Base-by-base conservation (phyloP, 2,329 filamentous ascomycete genomes). In the Stachybotrys echinatus region DNA sequence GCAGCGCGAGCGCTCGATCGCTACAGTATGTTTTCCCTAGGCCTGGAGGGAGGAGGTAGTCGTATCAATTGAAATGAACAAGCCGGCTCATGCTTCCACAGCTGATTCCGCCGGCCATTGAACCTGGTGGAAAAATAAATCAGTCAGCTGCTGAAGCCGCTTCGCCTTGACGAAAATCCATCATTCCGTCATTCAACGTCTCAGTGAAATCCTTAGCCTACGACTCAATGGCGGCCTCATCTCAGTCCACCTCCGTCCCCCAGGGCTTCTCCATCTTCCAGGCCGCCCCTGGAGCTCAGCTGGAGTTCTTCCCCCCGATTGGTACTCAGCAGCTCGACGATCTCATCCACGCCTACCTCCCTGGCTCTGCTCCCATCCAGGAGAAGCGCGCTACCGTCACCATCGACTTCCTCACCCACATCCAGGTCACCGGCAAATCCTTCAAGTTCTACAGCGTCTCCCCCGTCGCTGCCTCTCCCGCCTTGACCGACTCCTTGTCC, bases 301-400 rank as follows among this genome's bases (percentile, higher is more conserved):
- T 85, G 50, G 72, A 89, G 68, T 83, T 89, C 77, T 68, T 84
- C 64, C 77, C 89, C 71, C 70, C 85, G 60, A 71, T 89, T 67
- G 72, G 84, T 62, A 73, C 77, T 53, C 58, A 79, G 67, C 76
- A 88, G 65, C 74, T 85, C 48, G 80, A 84, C 59, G 70, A 77
- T 48, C 67, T 85, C 62, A 75, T 86, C 58, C 69, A 81, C 63
- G 72, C 75, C 54, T 83, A 83, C 63, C 64, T 85, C 46, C 67
- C 77, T 44, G 79, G 80, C 46, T 61, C 75, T 46, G 72, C 69
- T 47, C 70, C 77, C 22, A 75, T 80, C 58, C 69, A 75, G 59
- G 79, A 84, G 58, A 85, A 85, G 74, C 74, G 80, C 23, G 75
- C 79, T 47, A 65, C 71, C 44, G 69, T 84, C 50, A 75, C 80